Evolutionary conservation across 306 rosid species (phyloP).

Genomic region (Lathyrus tuberosus): DNA sequence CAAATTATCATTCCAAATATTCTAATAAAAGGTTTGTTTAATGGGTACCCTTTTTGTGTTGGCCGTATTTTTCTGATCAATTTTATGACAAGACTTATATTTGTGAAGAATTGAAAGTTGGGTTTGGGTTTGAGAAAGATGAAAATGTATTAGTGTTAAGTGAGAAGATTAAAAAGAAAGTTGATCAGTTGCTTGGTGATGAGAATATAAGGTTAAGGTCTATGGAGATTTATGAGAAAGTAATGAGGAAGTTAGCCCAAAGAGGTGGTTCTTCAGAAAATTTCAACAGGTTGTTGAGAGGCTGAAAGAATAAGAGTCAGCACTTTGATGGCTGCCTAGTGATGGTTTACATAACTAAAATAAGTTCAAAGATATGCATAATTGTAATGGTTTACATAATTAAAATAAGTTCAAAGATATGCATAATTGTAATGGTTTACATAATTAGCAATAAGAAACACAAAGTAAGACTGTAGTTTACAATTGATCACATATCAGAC

Average conservation of each 20-base stretch:
- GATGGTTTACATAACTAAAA: conserved; percentile 3
- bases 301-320: conserved; percentile 38
- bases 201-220: conserved; percentile 38
- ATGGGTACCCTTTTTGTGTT: conserved; percentile 56
- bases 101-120: conserved; percentile 56
- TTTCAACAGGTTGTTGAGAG: conserved; percentile 38
- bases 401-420: conserved; percentile 2
- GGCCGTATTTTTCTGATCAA: conserved; percentile 56
- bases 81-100: conserved; percentile 33
- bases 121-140: conserved; percentile 41
- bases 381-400: background rate
- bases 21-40: conserved; percentile 39
- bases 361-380: conserved; percentile 20
- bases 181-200: conserved; percentile 43
- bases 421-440: conserved; percentile 23
- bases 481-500: background rate
- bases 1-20: no score
- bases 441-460: conserved; percentile 10
- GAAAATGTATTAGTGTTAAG: conserved; percentile 41
- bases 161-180: conserved; percentile 43
- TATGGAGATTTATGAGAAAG: conserved; percentile 18
- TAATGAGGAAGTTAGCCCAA: background rate
- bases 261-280: conserved; percentile 41
- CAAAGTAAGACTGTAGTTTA: background rate
- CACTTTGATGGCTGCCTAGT: conserved; percentile 35